These are phyloP conservation scores for Ceratobasidium sp. DNA, from an alignment of 1,284 basidiomycete species.

Conservation along the genomic window DNA sequence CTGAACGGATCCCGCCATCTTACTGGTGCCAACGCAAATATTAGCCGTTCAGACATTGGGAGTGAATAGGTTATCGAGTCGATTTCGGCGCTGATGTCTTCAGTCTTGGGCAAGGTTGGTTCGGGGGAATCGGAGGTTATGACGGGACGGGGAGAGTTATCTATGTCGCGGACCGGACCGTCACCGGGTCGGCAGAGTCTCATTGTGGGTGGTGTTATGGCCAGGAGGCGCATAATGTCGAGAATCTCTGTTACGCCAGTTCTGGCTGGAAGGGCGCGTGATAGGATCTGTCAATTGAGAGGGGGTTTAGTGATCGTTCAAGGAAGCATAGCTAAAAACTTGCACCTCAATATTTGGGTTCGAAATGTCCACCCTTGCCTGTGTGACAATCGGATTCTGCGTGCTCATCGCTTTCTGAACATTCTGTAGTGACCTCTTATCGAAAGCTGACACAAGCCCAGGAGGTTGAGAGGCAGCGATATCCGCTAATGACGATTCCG, in stretches of 20 bases:
- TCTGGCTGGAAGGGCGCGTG: conserved; percentile 20
- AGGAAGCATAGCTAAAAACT: background rate
- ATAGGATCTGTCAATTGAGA: background rate
- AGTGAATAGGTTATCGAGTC: conserved; percentile 15
- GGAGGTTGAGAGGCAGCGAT: conserved; percentile 80
- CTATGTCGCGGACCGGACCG: background rate
- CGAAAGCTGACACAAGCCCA: conserved; percentile 76
- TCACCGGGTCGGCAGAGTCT: conserved; percentile 11
- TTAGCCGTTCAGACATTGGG: conserved; percentile 19
- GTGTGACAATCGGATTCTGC: conserved; percentile 61
- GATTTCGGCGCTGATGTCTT: conserved; percentile 24
- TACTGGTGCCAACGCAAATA: conserved; percentile 57
- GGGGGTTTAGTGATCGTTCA: background rate
- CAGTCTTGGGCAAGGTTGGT: background rate
- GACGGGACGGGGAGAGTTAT: background rate
- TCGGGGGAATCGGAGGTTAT: conserved; percentile 4
- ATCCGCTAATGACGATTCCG: conserved; percentile 64
- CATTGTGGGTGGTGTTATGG: conserved; percentile 7
- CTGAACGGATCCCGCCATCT: conserved; percentile 62
- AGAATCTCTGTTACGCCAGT: conserved; percentile 28
- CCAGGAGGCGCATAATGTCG: conserved; percentile 36
- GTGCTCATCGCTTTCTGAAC: conserved; percentile 60
- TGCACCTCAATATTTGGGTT: conserved; percentile 29
- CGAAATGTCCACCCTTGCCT: conserved; percentile 47
- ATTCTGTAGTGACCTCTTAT: conserved; percentile 58